Evolutionary conservation across 345 rosid species (phyloP).

Genomic region (Dovyalis caffra): DNA sequence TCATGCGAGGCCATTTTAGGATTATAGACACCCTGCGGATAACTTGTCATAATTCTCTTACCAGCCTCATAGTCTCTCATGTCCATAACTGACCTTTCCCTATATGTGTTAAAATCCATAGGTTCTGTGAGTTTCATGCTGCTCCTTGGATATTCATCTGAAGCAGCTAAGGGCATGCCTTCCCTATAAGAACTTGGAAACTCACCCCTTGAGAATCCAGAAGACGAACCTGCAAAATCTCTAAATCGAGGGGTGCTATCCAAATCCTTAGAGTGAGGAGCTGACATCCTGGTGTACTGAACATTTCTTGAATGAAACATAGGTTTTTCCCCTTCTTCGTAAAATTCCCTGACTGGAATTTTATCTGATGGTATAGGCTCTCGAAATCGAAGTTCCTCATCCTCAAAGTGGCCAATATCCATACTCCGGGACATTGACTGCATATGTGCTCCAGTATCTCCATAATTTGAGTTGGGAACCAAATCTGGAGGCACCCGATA

Average conservation of each 20-base stretch:
- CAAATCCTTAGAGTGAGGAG: conserved; percentile 33
- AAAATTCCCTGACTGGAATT: conserved; percentile 22
- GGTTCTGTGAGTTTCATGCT: conserved; percentile 34
- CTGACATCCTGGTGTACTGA: conserved; percentile 24
- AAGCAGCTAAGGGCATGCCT: conserved; percentile 31
- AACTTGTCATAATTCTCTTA: conserved; percentile 27
- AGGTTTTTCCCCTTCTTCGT: conserved; percentile 37
- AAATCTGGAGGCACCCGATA: conserved; percentile 26
- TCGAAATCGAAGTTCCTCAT: conserved; percentile 33
- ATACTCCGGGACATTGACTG: conserved; percentile 18
- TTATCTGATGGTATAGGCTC: conserved; percentile 36
- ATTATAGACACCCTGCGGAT: conserved; percentile 28
- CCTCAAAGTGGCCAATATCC: conserved; percentile 29
- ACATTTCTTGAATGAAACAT: conserved; percentile 34
- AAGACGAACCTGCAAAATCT: conserved; percentile 37
- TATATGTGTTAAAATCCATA: conserved; percentile 24
- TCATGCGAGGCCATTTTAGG: conserved; percentile 35
- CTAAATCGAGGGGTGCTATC: conserved; percentile 25
- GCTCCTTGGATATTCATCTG: conserved; percentile 37
- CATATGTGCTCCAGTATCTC: conserved; percentile 28
- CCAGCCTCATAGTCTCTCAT: conserved; percentile 31
- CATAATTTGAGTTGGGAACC: conserved; percentile 36
- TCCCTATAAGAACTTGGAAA: conserved; percentile 29
- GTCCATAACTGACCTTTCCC: conserved; percentile 28
- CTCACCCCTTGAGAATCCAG: conserved; percentile 33